phyloP scores from a whole-genome alignment of 2,329 filamentous ascomycete species.

The Zalaria obscura region DNA sequence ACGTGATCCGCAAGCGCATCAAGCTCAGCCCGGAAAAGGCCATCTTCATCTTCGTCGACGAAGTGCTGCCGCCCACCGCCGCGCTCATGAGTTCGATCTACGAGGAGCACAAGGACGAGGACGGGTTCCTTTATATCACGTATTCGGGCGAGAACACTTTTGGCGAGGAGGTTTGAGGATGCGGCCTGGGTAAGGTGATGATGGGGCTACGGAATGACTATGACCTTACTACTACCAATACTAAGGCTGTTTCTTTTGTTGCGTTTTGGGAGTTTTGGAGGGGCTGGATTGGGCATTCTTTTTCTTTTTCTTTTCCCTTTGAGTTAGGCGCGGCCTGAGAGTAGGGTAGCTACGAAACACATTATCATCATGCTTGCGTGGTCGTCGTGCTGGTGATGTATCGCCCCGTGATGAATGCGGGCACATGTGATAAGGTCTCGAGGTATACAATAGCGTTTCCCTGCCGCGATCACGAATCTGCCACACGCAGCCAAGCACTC shows the following conservation, averaged over 20 bases:
- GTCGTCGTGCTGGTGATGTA: background rate
- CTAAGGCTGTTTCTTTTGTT: background rate
- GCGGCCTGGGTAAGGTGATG: no score
- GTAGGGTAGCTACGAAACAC: background rate
- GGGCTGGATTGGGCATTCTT: background rate
- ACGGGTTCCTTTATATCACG: constrained; percentile 96
- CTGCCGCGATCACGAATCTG: background rate
- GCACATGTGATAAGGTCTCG: background rate
- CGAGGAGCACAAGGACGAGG: constrained; percentile 88
- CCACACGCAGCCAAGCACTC: background rate
- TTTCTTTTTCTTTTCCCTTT: background rate
- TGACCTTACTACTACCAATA: background rate
- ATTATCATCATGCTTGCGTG: background rate
- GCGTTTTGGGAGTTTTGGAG: background rate
- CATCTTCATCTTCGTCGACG: constrained; percentile 99
- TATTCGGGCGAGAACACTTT: constrained; percentile 98
- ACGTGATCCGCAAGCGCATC: constrained; percentile 99
- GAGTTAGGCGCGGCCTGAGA: background rate
- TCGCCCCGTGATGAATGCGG: background rate
- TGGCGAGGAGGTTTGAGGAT: constrained; percentile 37
- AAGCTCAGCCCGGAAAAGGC: constrained; percentile 98
- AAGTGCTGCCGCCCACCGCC: constrained; percentile 89
- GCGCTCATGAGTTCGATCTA: constrained; percentile 99
- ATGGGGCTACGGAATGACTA: background rate
- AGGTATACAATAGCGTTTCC: background rate